phyloP scores from a whole-genome alignment of 176 grass and related monocot genomes.

The Zoysia pacifica region DNA sequence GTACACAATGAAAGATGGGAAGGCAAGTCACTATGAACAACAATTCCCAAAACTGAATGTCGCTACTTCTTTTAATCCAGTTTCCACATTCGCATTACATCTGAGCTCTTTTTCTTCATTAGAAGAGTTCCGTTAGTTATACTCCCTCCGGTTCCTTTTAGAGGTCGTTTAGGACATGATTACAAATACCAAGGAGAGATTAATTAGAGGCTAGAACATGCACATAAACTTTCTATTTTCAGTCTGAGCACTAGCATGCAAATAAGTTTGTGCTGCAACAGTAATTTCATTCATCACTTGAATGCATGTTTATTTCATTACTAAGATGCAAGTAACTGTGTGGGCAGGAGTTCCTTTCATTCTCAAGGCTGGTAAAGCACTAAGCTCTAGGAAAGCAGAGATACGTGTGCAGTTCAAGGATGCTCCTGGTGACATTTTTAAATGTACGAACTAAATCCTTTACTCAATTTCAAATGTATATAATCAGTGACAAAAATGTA shows the following conservation, averaged over 20 bases:
- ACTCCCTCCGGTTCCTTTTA: too few relatives aligned
- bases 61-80: neutral
- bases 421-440: conserved; percentile 96
- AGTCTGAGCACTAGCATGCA: neutral
- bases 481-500: neutral
- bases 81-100: neutral
- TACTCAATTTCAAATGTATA: neutral
- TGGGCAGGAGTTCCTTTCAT: conserved; percentile 92
- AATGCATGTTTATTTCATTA: conserved; percentile 17
- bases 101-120: conserved; percentile 1
- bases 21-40: conserved; percentile 51
- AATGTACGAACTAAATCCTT: conserved; percentile 54
- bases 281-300: neutral
- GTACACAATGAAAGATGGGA: conserved; percentile 99
- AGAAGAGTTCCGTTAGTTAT: neutral
- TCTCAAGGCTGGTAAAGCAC: conserved; percentile 94
- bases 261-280: neutral
- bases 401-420: conserved; percentile 99
- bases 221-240: neutral
- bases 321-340: conserved; percentile 32
- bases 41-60: neutral
- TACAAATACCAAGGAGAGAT: too few relatives aligned
- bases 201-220: neutral
- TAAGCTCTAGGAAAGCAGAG: conserved; percentile 90
- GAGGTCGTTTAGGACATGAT: too few relatives aligned